Percentiles rank a stretch among this genome's conserved stretches.
Conservation (phyloP, 2,329 filamentous ascomycete genomes). For the Fusarium napiforme region DNA sequence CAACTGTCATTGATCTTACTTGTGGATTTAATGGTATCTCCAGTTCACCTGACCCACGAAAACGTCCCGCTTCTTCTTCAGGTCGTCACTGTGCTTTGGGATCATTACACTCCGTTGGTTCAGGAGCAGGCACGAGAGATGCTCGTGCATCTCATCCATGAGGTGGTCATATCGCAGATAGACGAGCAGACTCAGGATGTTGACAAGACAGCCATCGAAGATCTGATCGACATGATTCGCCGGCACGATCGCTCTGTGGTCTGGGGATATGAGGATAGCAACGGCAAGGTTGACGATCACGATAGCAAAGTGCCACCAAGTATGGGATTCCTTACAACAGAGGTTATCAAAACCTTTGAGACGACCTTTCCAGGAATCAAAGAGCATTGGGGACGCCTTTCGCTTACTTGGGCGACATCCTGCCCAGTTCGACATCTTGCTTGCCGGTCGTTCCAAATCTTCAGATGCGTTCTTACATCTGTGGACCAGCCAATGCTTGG, state of each 20-base stretch:
- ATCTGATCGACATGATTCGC: constrained; percentile 87
- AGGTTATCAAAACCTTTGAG: constrained; percentile 87
- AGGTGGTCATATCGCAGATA: constrained; percentile 84
- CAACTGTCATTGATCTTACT: constrained; percentile 93
- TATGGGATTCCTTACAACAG: constrained; percentile 85
- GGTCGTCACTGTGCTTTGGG: constrained; percentile 93
- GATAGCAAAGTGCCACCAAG: constrained; percentile 84
- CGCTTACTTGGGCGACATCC: constrained; percentile 94
- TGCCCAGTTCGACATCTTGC: constrained; percentile 95
- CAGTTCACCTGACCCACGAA: constrained; percentile 81
- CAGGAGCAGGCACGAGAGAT: constrained; percentile 98
- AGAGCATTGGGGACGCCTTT: constrained; percentile 90
- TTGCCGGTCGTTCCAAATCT: constrained; percentile 97
- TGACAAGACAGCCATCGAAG: constrained; percentile 81
- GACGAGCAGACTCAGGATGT: constrained; percentile 72
- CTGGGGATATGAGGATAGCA: constrained; percentile 95
- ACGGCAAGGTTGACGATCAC: constrained; percentile 78
- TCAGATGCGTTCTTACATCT: constrained; percentile 90
- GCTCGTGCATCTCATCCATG: constrained; percentile 96
- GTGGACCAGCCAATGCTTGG: constrained; percentile 94
- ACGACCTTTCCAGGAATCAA: constrained; percentile 86
- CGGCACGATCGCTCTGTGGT: constrained; percentile 85
- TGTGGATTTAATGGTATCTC: constrained; percentile 95
- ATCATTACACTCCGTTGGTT: constrained; percentile 93
- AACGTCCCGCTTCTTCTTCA: constrained; percentile 88